Evolutionary conservation across 139 green algal genomes (phyloP).

Genomic region (Closterium sp.): DNA sequence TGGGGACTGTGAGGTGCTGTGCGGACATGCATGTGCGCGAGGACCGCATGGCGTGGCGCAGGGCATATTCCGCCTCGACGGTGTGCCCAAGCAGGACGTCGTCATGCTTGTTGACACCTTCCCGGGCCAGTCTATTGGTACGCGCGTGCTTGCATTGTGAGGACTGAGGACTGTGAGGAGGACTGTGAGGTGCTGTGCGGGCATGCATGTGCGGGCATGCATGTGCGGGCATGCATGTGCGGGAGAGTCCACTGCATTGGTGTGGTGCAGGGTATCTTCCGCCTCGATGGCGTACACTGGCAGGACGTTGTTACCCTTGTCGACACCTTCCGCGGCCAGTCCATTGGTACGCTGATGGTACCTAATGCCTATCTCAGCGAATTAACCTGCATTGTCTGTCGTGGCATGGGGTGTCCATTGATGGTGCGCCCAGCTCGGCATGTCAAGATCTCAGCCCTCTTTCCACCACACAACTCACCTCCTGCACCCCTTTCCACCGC

Average conservation of each 20-base stretch:
- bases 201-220: no score
- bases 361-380: no score
- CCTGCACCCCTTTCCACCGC: no score
- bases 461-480: no score
- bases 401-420: no score
- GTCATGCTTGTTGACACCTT: slow-evolving; percentile 87
- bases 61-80: slow-evolving; percentile 92
- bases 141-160: background rate
- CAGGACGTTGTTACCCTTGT: slow-evolving; percentile 69
- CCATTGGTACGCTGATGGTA: slow-evolving; percentile 67
- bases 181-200: no score
- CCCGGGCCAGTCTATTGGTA: slow-evolving; percentile 95
- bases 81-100: slow-evolving; percentile 50
- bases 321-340: slow-evolving; percentile 97
- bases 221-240: no score
- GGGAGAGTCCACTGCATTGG: slow-evolving; percentile 56
- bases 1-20: no score
- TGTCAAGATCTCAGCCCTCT: no score
- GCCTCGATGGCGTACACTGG: slow-evolving; percentile 58
- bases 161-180: no score
- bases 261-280: slow-evolving; percentile 97
- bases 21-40: no score
- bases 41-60: slow-evolving; percentile 72
- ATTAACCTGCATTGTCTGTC: background rate
- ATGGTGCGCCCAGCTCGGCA: no score